Base-by-base conservation (phyloP, 225 moss, liverwort and hornwort species). In the Straminergon stramineum region DNA sequence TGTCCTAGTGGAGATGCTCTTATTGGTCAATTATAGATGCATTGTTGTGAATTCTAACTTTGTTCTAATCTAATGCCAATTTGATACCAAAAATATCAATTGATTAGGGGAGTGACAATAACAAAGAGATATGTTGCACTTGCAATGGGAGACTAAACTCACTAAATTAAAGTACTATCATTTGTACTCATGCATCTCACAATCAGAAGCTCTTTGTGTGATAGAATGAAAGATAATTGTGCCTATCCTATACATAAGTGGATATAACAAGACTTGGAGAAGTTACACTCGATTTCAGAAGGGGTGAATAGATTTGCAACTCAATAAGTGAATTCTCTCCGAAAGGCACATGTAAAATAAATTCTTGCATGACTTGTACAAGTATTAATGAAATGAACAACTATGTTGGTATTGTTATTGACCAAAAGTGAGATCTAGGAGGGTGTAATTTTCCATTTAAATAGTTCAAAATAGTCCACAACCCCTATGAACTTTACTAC, bases 211-310 rank as follows among this genome's bases (percentile, higher is more conserved):
- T 35, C 35, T 11, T 35, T 20, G 9, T 35, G 35, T 35, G 10
- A 67, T 35, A 19, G 34, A 34, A 34, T 34, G 67, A 67, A 7
- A 63, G 19, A 3, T 11, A 35, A 10, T 68, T 68, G 37, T 68
- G 21, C 37, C 20, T 37, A 37, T 0, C 11, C 6, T n/a, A n/a
- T 0, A 4, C 5, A 4, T 19, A 69, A n/a, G n/a, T 37, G 0
- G 68, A 22, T 9, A n/a, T 18, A 68, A 37, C 3, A 68, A 68
- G 68, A 68, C 12, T 37, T 20, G 1, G 1, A 68, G 35, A 68
- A 37, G 37, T 35, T 37, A 37, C 11, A 35, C 3, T 1, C 6
- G 6, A 68, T 20, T 10, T 68, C 10, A 37, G 20, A 37, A 37
- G 31, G 7, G 8, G 20, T 37, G 16, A 37, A 1, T 68, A 35